These are phyloP conservation scores for Aureobasidium mangrovei DNA, from an alignment of 2,329 filamentous ascomycete species.

Conservation along the genomic window DNA sequence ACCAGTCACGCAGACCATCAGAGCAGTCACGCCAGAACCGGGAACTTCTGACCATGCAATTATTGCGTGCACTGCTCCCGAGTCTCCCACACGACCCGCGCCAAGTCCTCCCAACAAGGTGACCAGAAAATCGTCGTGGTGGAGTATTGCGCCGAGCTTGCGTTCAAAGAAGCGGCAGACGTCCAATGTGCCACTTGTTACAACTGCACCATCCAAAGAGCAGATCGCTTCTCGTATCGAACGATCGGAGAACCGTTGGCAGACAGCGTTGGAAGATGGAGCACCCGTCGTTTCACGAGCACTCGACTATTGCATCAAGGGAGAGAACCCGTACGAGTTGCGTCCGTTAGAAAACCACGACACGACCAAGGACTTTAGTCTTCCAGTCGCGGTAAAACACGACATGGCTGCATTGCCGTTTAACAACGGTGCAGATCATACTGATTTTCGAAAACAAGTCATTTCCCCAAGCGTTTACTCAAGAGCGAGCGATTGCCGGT, in stretches of 20 bases:
- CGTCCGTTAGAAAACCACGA: slow-evolving; percentile 18
- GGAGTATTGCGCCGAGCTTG: slow-evolving; percentile 3
- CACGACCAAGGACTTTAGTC: slow-evolving; percentile 5
- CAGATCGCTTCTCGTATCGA: slow-evolving; percentile 33
- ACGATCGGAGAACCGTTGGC: slow-evolving; percentile 35
- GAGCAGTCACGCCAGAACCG: slow-evolving; percentile 26
- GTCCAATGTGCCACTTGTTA: not conserved
- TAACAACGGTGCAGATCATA: slow-evolving; percentile 2
- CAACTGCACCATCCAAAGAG: slow-evolving; percentile 27
- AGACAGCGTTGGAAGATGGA: slow-evolving; percentile 30
- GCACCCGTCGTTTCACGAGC: slow-evolving; percentile 26
- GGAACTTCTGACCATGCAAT: too few relatives aligned
- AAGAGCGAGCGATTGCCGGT: slow-evolving; percentile 31
- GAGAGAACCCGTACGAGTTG: slow-evolving; percentile 27
- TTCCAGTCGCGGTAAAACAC: slow-evolving; percentile 9
- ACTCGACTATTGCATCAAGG: slow-evolving; percentile 17
- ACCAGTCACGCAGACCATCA: slow-evolving; percentile 24
- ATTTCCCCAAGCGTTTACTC: slow-evolving; percentile 43
- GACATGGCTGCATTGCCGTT: not conserved
- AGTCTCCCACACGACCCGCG: not conserved
- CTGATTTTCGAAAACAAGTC: slow-evolving; percentile 14
- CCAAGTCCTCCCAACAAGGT: not conserved
- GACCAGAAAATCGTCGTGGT: slow-evolving; percentile 5
- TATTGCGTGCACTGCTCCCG: not conserved
- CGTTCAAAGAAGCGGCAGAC: slow-evolving; percentile 7